Percentiles rank a stretch among this genome's conserved stretches.
phyloP scores from a whole-genome alignment of 176 grass and related monocot genomes.

The Oryza punctata region DNA sequence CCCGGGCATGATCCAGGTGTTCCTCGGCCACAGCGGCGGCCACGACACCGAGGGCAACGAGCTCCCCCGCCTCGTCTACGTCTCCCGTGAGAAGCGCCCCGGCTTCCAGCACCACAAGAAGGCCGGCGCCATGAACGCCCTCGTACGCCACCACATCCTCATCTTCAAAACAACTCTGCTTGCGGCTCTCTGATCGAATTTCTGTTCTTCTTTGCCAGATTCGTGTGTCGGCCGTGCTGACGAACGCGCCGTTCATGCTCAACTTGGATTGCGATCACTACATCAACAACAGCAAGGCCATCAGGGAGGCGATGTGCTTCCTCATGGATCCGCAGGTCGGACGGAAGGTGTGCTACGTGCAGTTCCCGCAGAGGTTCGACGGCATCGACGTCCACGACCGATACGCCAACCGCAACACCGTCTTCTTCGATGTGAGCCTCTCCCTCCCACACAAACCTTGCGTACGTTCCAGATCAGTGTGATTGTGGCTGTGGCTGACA shows the following conservation, averaged over 20 bases:
- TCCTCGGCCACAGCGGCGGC: constrained; percentile 91
- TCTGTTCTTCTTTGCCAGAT: constrained; percentile 41
- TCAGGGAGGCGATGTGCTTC: constrained; percentile 97
- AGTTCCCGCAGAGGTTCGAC: constrained; percentile 99
- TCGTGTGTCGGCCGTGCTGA: constrained; percentile 95
- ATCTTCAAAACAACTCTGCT: too few species aligned
- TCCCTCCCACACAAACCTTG: not conserved
- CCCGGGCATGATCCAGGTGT: constrained; percentile 99
- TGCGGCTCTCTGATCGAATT: not conserved
- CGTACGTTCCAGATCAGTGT: too few species aligned
- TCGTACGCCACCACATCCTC: constrained; percentile 61
- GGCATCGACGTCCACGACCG: constrained; percentile 88
- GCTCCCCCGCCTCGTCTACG: constrained; percentile 90
- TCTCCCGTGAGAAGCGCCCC: constrained; percentile 96
- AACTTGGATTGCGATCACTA: constrained; percentile 98
- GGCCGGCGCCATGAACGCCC: constrained; percentile 97
- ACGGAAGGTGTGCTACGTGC: constrained; percentile 84
- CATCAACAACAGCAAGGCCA: constrained; percentile 99
- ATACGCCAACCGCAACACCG: constrained; percentile 97
- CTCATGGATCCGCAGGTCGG: constrained; percentile 96
- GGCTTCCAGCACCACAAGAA: constrained; percentile 99
- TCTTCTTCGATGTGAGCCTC: constrained; percentile 97
- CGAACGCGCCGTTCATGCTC: constrained; percentile 96
- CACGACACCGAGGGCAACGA: constrained; percentile 95
- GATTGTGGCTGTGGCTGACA: too few species aligned